These are phyloP conservation scores for Lunularia cruciata DNA, from an alignment of 225 moss, liverwort and hornwort genomes.

Conservation along the genomic window DNA sequence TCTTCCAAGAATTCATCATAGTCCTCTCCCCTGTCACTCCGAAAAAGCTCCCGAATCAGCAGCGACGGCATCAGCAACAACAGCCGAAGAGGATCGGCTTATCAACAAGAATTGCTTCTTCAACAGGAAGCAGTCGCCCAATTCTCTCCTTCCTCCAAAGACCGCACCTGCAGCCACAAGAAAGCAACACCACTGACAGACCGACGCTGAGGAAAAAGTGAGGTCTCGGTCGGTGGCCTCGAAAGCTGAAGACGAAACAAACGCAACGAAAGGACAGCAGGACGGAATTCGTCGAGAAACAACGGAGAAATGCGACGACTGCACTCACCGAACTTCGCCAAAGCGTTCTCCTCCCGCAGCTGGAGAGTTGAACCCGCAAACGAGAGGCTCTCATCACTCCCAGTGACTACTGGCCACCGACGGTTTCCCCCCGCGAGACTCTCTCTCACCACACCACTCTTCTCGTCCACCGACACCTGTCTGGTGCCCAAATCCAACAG, in stretches of 20 bases:
- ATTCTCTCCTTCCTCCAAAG: not conserved
- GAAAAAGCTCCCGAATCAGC: too few species aligned
- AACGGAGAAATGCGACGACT: not conserved
- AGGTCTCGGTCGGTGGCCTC: too few species aligned
- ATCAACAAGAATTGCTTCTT: not conserved
- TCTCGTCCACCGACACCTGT: not conserved
- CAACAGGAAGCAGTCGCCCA: too few species aligned
- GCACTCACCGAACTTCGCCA: too few species aligned
- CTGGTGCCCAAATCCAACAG: not conserved
- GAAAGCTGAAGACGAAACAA: too few species aligned
- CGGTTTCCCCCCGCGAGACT: conserved; percentile 2
- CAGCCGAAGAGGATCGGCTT: not conserved
- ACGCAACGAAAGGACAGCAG: too few species aligned
- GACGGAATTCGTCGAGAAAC: too few species aligned
- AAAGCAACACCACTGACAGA: not conserved
- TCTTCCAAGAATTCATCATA: too few species aligned
- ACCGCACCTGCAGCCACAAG: not conserved
- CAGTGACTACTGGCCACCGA: not conserved
- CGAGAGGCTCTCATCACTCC: conserved; percentile 15
- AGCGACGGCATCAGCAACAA: too few species aligned
- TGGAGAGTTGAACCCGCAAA: conserved; percentile 1
- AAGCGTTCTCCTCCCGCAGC: not conserved
- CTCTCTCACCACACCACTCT: not conserved
- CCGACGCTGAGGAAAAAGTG: not conserved
- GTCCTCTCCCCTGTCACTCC: too few species aligned